Percentiles rank a stretch among this genome's conserved stretches.
Conservation (phyloP, 192 early-diverging fungal genomes). For the Backusella australiensis region DNA sequence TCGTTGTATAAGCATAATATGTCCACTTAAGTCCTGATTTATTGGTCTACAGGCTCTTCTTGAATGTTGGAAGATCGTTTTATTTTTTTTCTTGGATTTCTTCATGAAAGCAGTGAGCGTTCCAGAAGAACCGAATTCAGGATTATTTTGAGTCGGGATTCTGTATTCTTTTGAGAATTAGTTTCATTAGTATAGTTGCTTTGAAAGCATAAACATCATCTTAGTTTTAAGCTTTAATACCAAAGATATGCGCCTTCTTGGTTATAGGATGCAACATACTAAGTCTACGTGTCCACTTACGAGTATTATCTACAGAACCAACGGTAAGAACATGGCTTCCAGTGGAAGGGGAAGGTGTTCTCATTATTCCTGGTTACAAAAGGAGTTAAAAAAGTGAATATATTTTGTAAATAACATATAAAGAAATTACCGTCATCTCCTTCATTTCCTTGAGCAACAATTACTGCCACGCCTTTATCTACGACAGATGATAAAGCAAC, state of each 20-base stretch:
- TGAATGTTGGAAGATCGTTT: background rate
- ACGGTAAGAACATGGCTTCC: conserved; percentile 56
- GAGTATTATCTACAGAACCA: conserved; percentile 45
- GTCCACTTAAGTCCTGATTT: conserved; percentile 25
- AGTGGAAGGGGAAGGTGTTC: conserved; percentile 53
- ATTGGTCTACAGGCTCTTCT: background rate
- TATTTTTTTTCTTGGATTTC: background rate
- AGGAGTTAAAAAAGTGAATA: background rate
- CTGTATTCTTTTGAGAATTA: background rate
- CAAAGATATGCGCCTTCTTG: background rate
- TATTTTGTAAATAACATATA: background rate
- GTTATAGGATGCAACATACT: background rate
- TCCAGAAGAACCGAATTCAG: background rate
- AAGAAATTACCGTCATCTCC: conserved; percentile 13
- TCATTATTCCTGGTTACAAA: conserved; percentile 13
- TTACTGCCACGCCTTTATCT: conserved; percentile 2
- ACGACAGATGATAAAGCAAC: conserved; percentile 18
- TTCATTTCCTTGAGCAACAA: conserved; percentile 29
- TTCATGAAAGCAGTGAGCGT: background rate
- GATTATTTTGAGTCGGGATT: no score
- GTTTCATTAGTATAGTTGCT: background rate
- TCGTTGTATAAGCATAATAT: conserved; percentile 57
- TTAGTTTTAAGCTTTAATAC: background rate
- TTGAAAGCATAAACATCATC: background rate
- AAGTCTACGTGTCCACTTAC: conserved; percentile 16